phyloP scores from a whole-genome alignment of 2,329 filamentous ascomycete species.

The Zasmidium citrigriseum region DNA sequence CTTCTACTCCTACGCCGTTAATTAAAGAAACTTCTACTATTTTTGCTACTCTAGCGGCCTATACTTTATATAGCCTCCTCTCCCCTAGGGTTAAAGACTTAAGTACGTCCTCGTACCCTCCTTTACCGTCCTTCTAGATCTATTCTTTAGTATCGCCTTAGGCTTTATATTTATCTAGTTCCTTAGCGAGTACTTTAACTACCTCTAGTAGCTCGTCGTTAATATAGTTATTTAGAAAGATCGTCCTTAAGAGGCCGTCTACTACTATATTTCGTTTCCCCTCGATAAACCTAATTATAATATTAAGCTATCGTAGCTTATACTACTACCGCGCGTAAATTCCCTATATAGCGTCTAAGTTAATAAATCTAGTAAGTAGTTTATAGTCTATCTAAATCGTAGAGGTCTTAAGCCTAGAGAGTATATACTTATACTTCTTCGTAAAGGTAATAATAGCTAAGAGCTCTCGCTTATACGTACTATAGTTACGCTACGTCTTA shows the following conservation, averaged over 20 bases:
- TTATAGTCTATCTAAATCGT: constrained; percentile 2
- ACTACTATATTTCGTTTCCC: background rate
- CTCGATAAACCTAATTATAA: background rate
- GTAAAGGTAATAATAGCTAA: background rate
- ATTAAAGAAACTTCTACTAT: background rate
- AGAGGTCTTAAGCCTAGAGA: background rate
- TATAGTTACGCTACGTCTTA: background rate
- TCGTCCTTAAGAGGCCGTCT: background rate
- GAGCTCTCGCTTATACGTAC: background rate
- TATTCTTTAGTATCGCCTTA: background rate
- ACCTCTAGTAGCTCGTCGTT: background rate
- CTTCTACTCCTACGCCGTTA: background rate
- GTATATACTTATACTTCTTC: background rate
- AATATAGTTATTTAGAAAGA: background rate
- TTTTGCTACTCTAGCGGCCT: background rate
- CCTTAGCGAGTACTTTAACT: background rate
- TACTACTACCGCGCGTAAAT: background rate
- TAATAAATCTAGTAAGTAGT: background rate
- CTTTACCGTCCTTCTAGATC: background rate
- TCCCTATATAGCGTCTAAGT: background rate
- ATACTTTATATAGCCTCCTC: background rate
- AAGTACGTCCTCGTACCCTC: constrained; percentile 1
- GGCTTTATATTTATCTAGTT: background rate
- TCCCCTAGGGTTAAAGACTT: background rate
- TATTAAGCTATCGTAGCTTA: background rate